Conservation (phyloP, 495 filamentous ascomycete genomes). For the Penicillium ochrochloron region DNA sequence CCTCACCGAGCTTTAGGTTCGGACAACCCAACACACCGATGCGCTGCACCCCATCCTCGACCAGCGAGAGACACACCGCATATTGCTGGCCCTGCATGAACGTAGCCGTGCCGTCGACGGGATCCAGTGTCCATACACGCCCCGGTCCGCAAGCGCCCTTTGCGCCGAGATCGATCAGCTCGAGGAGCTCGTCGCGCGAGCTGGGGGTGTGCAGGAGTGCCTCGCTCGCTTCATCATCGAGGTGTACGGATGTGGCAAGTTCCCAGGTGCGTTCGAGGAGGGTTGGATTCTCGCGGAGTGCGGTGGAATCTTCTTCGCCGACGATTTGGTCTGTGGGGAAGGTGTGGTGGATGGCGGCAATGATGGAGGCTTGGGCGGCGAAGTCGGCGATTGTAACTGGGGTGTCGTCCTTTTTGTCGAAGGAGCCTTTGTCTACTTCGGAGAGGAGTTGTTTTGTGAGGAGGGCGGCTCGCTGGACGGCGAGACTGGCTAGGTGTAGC, state of each 20-base stretch:
- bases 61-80: constrained; percentile 63
- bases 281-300: constrained; percentile 51
- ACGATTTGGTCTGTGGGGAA: constrained; percentile 65
- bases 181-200: constrained; percentile 59
- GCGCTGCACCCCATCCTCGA: constrained; percentile 52
- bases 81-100: constrained; percentile 68
- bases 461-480: constrained; percentile 59
- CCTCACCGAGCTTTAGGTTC: constrained; percentile 47
- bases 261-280: constrained; percentile 59
- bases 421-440: constrained; percentile 48
- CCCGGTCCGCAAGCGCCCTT: constrained; percentile 45
- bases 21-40: constrained; percentile 62
- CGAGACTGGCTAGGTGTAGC: constrained; percentile 52
- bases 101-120: constrained; percentile 72
- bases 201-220: constrained; percentile 45
- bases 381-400: constrained; percentile 73
- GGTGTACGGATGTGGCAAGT: constrained; percentile 45
- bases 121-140: constrained; percentile 69
- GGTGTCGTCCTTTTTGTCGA: constrained; percentile 63
- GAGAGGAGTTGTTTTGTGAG: constrained; percentile 56
- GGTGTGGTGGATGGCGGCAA: constrained; percentile 53
- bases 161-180: constrained; percentile 65
- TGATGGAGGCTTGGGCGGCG: constrained; percentile 66
- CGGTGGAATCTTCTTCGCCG: constrained; percentile 63
- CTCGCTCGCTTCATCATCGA: constrained; percentile 47